phyloP scores from a whole-genome alignment of 805 yeast genomes.

The Myxozyma melibiosi region DNA sequence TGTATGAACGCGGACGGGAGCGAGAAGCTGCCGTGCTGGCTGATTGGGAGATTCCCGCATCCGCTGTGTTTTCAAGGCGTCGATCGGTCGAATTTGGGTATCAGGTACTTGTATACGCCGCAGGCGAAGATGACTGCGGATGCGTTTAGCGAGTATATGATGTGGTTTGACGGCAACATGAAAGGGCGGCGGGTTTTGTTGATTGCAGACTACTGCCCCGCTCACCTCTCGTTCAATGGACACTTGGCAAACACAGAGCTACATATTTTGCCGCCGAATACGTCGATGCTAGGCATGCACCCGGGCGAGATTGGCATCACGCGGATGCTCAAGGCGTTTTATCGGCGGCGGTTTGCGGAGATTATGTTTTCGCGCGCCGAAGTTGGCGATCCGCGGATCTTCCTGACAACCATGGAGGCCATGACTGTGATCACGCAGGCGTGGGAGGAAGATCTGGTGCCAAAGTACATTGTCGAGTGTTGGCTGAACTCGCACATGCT shows the following conservation, averaged over 20 bases:
- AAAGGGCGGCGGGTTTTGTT: slow-evolving; percentile 26
- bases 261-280: slow-evolving; percentile 22
- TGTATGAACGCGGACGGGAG: slow-evolving; percentile 29
- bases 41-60: slow-evolving; percentile 8
- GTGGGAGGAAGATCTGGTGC: slow-evolving; percentile 25
- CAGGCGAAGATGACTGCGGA: slow-evolving; percentile 15
- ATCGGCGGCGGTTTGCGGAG: slow-evolving; percentile 26
- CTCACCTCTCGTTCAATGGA: slow-evolving; percentile 17
- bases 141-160: slow-evolving; percentile 22
- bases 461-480: slow-evolving; percentile 18
- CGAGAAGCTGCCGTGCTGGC: slow-evolving; percentile 29
- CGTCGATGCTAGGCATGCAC: slow-evolving; percentile 8
- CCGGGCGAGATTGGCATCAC: slow-evolving; percentile 26
- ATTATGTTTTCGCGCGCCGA: slow-evolving; percentile 20
- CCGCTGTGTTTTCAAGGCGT: slow-evolving; percentile 25
- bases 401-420: slow-evolving; percentile 22
- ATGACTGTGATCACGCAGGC: slow-evolving; percentile 25
- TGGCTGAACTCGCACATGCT: slow-evolving; percentile 4
- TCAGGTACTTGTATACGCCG: slow-evolving; percentile 20
- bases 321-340: slow-evolving; percentile 22
- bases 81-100: slow-evolving; percentile 16
- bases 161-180: slow-evolving; percentile 30
- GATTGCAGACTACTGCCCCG: slow-evolving; percentile 24
- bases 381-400: slow-evolving; percentile 5
- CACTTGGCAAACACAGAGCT: slow-evolving; percentile 22